Evolutionary conservation across 768 basidiomycete genomes (phyloP), one percentile per base, ranked within the genome.

Genomic region (Amanita jacksonii): DNA sequence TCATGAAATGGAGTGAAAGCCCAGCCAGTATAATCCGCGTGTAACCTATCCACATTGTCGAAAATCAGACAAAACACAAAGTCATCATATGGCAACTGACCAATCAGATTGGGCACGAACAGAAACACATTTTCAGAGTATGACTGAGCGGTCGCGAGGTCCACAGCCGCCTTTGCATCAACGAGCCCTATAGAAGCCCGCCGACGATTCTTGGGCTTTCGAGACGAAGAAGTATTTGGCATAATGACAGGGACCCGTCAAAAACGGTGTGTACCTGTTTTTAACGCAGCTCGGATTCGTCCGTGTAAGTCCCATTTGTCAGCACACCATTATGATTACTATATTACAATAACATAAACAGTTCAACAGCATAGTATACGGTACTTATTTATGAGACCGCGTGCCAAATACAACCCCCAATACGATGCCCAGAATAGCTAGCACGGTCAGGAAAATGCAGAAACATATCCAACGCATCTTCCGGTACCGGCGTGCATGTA

Each of bases 121-220:
- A 98, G 77, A 62, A 94, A 99, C 51, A 98, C 85, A 62, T 97
- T 98, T 68, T 99, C 96, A 27, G 86, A 82, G 53, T 87, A 87
- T 0, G 79, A 69, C 63, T 89, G 87, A 10, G 80, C 81, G 9
- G 85, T 90, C 20, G 89, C 89, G 38, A 91, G 76, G 60, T 88
- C 88, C 23, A 92, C 80, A 7, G 87, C 89, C 46, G 79, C 76
- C 57, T 88, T 87, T 45, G 88, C 84, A 61, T 89, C 84, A 43
- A 89, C 79, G 20, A 84, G 69, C 50, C 81, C 79, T 41, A 84
- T 70, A 6, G 84, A 78, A 31, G 70, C 65, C 53, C 74, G 67
- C 52, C 74, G 72, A 48, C 65, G 64, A 43, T 58, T 57, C 31
- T 60, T 46, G 28, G 58, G 53, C 52, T 38, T 45, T 45, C 28